These are phyloP conservation scores for Didymella segeticola DNA, from an alignment of 2,329 filamentous ascomycete species.

Conservation along the genomic window DNA sequence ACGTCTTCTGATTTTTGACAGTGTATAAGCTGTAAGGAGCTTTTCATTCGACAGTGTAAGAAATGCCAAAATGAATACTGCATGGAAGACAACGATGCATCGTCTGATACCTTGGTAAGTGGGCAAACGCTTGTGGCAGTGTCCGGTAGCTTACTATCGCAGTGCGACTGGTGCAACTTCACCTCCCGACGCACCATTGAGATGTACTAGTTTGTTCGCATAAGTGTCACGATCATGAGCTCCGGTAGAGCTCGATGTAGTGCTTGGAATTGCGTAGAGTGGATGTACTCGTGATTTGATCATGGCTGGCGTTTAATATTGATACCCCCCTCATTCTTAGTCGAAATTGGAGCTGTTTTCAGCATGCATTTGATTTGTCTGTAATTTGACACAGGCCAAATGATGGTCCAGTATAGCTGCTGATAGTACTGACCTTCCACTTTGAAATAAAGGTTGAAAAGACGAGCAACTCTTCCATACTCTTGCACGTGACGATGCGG, in stretches of 20 bases:
- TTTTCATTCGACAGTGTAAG: constrained; percentile 74
- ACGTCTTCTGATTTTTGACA: constrained; percentile 44
- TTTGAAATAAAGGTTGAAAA: too few species aligned
- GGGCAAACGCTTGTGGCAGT: background rate
- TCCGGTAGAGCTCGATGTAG: background rate
- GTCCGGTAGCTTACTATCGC: background rate
- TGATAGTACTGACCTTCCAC: too few species aligned
- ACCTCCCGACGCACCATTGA: constrained; percentile 44
- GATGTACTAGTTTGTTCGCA: constrained; percentile 35
- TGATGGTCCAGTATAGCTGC: too few species aligned
- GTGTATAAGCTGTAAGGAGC: constrained; percentile 77
- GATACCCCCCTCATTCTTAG: constrained; percentile 30
- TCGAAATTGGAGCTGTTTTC: background rate
- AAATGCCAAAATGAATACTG: constrained; percentile 83
- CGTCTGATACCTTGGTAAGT: constrained; percentile 64
- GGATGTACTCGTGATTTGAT: constrained; percentile 7
- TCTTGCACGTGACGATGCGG: constrained; percentile 6
- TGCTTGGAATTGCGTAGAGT: background rate
- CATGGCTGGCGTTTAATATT: constrained; percentile 20
- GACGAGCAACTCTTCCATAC: background rate
- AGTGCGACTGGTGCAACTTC: constrained; percentile 52
- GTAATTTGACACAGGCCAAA: too few species aligned
- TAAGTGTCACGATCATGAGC: background rate
- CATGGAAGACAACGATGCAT: constrained; percentile 81
- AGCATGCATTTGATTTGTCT: background rate